phyloP scores from a whole-genome alignment of 176 grass and related monocot species.

The Saccharum officinarum region DNA sequence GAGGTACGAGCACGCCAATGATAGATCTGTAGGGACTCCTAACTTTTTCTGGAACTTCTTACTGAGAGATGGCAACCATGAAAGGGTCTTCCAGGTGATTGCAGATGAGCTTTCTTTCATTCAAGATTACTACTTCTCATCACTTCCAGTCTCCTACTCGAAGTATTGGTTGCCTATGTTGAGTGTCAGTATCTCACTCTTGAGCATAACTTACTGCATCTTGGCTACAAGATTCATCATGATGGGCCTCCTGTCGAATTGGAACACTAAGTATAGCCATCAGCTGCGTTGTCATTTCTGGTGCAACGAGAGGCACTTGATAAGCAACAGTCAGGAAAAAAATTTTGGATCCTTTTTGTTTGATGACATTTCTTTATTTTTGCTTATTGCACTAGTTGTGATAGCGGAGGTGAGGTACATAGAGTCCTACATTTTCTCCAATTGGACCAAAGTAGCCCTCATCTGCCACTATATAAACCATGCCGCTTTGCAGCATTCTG shows the following conservation, averaged over 20 bases:
- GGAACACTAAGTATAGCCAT: background rate
- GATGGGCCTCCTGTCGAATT: background rate
- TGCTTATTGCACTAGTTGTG: background rate
- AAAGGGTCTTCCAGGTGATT: background rate
- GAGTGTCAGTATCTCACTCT: background rate
- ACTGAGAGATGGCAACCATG: background rate
- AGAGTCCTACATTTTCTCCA: background rate
- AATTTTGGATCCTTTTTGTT: background rate
- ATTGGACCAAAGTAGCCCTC: constrained; percentile 3
- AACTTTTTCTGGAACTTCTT: background rate
- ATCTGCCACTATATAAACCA: background rate
- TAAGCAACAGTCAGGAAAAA: background rate
- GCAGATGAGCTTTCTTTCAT: constrained; percentile 6
- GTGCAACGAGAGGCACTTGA: background rate
- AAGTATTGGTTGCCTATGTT: background rate
- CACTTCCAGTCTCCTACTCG: background rate
- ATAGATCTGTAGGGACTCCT: background rate
- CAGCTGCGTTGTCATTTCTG: background rate
- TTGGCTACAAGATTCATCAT: background rate
- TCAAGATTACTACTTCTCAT: constrained; percentile 9
- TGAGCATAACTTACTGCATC: background rate
- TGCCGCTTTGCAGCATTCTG: background rate
- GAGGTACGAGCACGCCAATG: background rate
- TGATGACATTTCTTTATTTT: background rate
- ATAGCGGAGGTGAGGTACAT: background rate